A percentile compares a stretch with the other conserved stretches of the same genome.
phyloP scores from a whole-genome alignment of 106 monocot species.

The Dendrobium nobile region DNA sequence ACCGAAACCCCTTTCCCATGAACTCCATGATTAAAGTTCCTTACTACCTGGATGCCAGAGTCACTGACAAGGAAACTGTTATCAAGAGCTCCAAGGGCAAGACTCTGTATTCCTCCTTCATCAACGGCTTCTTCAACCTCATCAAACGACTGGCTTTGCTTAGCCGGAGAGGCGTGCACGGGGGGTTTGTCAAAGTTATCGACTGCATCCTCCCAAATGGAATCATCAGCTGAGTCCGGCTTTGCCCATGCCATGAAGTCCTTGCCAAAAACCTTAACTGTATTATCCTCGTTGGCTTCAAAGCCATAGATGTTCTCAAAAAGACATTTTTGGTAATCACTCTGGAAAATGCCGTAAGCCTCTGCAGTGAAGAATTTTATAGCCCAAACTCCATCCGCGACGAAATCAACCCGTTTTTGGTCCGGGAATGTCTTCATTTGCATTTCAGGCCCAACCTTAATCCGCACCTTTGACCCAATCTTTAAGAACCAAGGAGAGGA shows the following conservation, averaged over 20 bases:
- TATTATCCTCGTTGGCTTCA: slow-evolving; percentile 50
- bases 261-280: slow-evolving; percentile 68
- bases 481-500: slow-evolving; percentile 52
- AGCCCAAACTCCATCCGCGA: slow-evolving; percentile 91
- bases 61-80: slow-evolving; percentile 85
- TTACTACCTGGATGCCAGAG: slow-evolving; percentile 77
- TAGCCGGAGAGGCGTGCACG: slow-evolving; percentile 20
- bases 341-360: slow-evolving; percentile 36
- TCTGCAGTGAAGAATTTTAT: slow-evolving; percentile 46
- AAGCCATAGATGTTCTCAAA: slow-evolving; percentile 73
- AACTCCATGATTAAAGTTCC: slow-evolving; percentile 76
- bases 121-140: slow-evolving; percentile 11
- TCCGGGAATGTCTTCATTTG: slow-evolving; percentile 79
- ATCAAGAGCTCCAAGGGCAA: slow-evolving; percentile 79
- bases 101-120: slow-evolving; percentile 49
- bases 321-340: slow-evolving; percentile 54
- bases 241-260: slow-evolving; percentile 89
- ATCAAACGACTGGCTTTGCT: slow-evolving; percentile 1
- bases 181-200: slow-evolving; percentile 48
- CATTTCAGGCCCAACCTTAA: slow-evolving; percentile 46
- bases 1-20: slow-evolving; percentile 80
- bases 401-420: slow-evolving; percentile 74
- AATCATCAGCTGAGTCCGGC: slow-evolving; percentile 69
- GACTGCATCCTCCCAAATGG: slow-evolving; percentile 85
- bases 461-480: slow-evolving; percentile 60